These are phyloP conservation scores for Mrakia blollopis DNA, from an alignment of 768 basidiomycete species.

Conservation along the genomic window DNA sequence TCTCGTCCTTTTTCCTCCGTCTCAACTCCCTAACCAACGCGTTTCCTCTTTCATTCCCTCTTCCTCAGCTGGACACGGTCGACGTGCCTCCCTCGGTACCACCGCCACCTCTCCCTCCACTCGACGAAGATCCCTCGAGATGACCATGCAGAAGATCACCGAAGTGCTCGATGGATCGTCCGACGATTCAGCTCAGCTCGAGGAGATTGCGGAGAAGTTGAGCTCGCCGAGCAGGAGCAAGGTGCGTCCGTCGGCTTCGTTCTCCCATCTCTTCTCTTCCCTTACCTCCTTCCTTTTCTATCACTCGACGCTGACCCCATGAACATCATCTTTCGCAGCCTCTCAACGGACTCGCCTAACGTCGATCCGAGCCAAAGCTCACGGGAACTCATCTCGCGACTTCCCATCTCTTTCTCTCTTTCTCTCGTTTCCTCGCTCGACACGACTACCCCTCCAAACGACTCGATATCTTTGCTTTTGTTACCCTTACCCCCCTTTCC, in stretches of 20 bases:
- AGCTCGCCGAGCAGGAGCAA: slow-evolving; percentile 7
- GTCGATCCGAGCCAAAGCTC: background rate
- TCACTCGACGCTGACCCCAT: background rate
- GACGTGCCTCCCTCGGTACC: slow-evolving; percentile 83
- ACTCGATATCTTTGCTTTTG: no score
- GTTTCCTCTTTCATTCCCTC: background rate
- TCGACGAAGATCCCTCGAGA: slow-evolving; percentile 83
- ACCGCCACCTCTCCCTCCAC: slow-evolving; percentile 94
- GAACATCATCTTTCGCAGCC: background rate
- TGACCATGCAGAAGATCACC: slow-evolving; percentile 90
- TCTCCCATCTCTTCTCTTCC: background rate
- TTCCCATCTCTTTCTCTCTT: background rate
- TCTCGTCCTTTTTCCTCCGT: slow-evolving; percentile 53
- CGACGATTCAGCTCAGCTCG: slow-evolving; percentile 41
- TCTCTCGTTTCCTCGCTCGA: no score
- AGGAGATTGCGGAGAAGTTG: slow-evolving; percentile 30
- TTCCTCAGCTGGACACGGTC: slow-evolving; percentile 50
- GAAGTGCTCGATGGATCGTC: slow-evolving; percentile 76
- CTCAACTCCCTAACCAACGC: slow-evolving; percentile 41
- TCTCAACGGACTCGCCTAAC: background rate
- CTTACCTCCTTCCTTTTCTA: background rate
- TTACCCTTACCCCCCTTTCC: no score
- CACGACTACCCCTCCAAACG: no score
- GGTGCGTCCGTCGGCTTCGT: background rate
- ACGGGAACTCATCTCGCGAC: background rate